Evolutionary conservation across 2,329 filamentous ascomycete species (phyloP), one percentile per base, ranked within the genome.

Genomic region (Fusarium sp.): DNA sequence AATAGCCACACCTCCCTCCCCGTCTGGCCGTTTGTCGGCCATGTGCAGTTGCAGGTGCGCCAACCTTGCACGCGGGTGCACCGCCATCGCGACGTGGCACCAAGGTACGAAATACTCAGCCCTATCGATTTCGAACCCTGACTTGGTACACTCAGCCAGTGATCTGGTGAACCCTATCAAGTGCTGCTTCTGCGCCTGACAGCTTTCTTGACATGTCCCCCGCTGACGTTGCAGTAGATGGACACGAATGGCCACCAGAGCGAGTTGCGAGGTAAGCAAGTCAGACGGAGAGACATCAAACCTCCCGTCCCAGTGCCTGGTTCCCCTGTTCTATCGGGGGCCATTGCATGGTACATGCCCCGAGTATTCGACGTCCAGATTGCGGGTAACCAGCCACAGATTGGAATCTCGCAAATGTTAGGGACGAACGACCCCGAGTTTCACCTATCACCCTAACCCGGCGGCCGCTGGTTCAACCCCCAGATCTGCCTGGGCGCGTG

Each of bases 61-160:
- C 50, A 59, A 62, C 50, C 62, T 62, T 71, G 67, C 56, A 40
- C 48, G 53, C 48, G 39, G 37, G 56, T 68, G 61, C 72, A 73
- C 65, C 60, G 67, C 72, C 65, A 65, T 65, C 58, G 51, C 60
- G 71, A 72, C 66, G 71, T 75, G 72, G 68, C 73, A 75, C 60
- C 50, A 40, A 63, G 62, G 58, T 68, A 44, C 63, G 36, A 23
- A 43, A 40, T 70, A 70, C 69, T 75, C 73, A 75, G 73, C 73
- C 73, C 73, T 75, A 75, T 73, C 66, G 58, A 60, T 48, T 54
- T 54, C 54, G 53, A 36, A 58, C 30, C 66, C 66, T 67, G 54
- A 23, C 40, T 56, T 62, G 46, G 31, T 62, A 36, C 48, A 11
- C 39, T 8, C 18, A 48, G 51, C 12, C 57, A 43, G 65, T 36